A percentile compares a stretch with the other conserved stretches of the same genome.
phyloP scores from a whole-genome alignment of 306 rosid species.

The Vachellia collinsii region DNA sequence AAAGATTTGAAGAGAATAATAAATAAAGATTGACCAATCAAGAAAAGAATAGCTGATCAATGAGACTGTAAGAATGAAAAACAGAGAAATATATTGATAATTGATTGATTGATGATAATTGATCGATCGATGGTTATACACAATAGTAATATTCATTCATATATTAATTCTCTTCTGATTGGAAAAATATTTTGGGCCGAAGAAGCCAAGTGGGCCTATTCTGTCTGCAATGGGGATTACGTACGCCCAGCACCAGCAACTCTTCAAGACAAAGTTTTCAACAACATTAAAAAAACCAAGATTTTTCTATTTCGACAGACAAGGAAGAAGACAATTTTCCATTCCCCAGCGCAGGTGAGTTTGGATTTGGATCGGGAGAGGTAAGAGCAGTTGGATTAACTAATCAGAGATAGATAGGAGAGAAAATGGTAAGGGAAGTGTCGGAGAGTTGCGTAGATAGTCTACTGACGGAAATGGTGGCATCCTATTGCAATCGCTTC shows the following conservation, averaged over 20 bases:
- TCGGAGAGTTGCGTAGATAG: constrained; percentile 94
- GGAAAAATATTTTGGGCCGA: neutral
- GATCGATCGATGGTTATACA: too few species aligned
- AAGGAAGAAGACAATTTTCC: neutral
- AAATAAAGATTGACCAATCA: too few species aligned
- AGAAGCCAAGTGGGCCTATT: neutral
- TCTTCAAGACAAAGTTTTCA: too few species aligned
- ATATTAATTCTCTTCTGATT: too few species aligned
- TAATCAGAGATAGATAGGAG: constrained; percentile 20
- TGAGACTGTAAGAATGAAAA: too few species aligned
- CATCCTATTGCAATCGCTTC: constrained; percentile 81
- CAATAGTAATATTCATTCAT: too few species aligned
- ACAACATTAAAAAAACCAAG: too few species aligned
- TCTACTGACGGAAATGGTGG: constrained; percentile 86
- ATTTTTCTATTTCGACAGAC: neutral
- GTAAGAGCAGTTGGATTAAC: neutral
- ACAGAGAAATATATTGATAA: too few species aligned
- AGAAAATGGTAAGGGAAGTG: constrained; percentile 80
- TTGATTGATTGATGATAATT: too few species aligned
- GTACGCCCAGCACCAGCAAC: neutral
- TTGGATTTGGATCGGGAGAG: constrained; percentile 10
- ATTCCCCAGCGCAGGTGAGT: neutral
- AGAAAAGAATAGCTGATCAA: too few species aligned
- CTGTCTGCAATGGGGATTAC: neutral
- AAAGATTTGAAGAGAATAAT: too few species aligned